Evolutionary conservation across 1,284 basidiomycete species (phyloP).

Genomic region (Apiotrichum montevideense): DNA sequence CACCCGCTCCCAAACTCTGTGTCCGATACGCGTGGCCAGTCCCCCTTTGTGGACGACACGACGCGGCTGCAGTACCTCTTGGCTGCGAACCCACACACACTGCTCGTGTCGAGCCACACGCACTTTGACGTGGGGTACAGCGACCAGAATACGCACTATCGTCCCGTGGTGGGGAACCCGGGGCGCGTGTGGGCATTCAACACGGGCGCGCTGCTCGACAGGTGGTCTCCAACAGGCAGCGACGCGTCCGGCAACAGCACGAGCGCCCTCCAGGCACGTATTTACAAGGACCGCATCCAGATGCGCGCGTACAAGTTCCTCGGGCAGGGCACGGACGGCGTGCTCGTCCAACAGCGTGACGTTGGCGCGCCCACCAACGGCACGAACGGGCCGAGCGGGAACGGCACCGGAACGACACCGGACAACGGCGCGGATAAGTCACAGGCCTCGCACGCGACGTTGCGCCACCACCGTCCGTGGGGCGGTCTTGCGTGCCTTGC

Average conservation of each 20-base stretch:
- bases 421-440: too few species aligned
- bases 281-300: slow-evolving; percentile 3
- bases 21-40: not conserved
- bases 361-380: not conserved
- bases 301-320: slow-evolving; percentile 1
- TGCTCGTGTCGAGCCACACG: slow-evolving; percentile 3
- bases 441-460: too few species aligned
- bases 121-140: slow-evolving; percentile 2
- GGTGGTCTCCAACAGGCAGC: not conserved
- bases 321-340: not conserved
- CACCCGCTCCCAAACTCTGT: not conserved
- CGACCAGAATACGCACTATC: slow-evolving; percentile 4
- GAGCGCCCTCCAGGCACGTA: slow-evolving; percentile 1
- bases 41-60: not conserved
- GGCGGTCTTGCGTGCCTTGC: too few species aligned
- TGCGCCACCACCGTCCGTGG: too few species aligned
- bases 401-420: too few species aligned
- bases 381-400: too few species aligned
- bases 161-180: not conserved
- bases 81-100: slow-evolving; percentile 3
- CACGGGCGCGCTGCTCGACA: not conserved
- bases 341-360: not conserved
- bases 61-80: not conserved
- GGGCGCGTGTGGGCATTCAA: slow-evolving; percentile 4
- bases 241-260: not conserved